Percentiles rank a stretch among this genome's conserved stretches.
These are phyloP conservation scores for Sporothrix sp. DNA, from an alignment of 2,329 filamentous ascomycete species.

Conservation along the genomic window DNA sequence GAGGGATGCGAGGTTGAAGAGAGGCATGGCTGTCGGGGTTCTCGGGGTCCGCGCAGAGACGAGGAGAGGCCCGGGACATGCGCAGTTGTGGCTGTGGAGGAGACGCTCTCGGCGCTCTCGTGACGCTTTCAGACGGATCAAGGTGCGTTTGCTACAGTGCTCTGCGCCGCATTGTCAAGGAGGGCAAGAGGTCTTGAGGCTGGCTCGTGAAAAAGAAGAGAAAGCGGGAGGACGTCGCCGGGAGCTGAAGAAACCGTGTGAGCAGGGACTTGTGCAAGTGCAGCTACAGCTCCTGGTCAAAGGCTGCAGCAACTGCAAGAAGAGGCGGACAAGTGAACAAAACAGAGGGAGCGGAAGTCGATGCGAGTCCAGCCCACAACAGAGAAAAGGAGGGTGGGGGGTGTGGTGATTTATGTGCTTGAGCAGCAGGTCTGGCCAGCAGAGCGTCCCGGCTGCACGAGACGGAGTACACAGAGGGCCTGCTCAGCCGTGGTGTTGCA, in stretches of 20 bases:
- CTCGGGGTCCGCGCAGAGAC: too few species aligned
- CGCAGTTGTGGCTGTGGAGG: too few species aligned
- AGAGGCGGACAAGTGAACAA: neutral
- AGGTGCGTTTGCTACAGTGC: slow-evolving; percentile 2
- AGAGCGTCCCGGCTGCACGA: neutral
- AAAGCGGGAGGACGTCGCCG: neutral
- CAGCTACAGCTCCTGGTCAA: neutral
- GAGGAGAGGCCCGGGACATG: too few species aligned
- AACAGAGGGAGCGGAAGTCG: slow-evolving; percentile 7
- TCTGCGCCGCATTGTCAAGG: slow-evolving; percentile 14
- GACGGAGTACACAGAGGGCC: neutral
- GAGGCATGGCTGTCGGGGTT: slow-evolving; percentile 6
- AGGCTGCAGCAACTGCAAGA: neutral
- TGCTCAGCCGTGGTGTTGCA: slow-evolving; percentile 8
- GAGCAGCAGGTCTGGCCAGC: slow-evolving; percentile 5
- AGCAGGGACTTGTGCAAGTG: slow-evolving; percentile 10
- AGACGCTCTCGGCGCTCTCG: neutral
- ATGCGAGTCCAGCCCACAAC: slow-evolving; percentile 17
- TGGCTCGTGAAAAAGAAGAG: slow-evolving; percentile 2
- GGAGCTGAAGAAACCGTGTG: neutral
- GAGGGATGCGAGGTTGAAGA: slow-evolving; percentile 1
- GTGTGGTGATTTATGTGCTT: slow-evolving; percentile 9
- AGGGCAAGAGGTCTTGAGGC: neutral
- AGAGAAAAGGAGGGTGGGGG: slow-evolving; percentile 8
- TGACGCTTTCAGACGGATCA: neutral